phyloP scores from a whole-genome alignment of 2,329 filamentous ascomycete species.

The Macrophomina pseudophaseolina region DNA sequence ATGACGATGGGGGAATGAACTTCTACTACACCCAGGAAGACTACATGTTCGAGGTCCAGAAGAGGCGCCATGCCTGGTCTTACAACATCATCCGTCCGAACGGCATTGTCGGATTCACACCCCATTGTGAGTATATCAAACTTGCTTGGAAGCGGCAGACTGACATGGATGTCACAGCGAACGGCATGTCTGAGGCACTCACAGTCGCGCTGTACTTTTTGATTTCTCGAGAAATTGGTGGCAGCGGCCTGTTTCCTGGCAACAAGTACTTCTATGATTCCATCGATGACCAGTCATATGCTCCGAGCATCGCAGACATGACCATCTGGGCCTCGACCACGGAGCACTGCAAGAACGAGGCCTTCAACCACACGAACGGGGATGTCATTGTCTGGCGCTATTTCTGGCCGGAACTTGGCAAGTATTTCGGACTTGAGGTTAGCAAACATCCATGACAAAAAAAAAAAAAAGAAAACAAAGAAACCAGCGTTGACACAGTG shows the following conservation, averaged over 20 bases:
- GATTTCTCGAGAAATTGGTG: slow-evolving; percentile 42
- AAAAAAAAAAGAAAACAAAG: no score
- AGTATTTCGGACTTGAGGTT: not conserved
- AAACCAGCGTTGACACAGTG: no score
- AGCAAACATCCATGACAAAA: no score
- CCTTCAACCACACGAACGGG: slow-evolving; percentile 45
- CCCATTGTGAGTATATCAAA: not conserved
- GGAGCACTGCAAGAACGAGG: slow-evolving; percentile 41
- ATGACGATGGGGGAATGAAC: slow-evolving; percentile 3
- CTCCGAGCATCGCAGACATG: slow-evolving; percentile 44
- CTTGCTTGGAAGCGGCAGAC: not conserved
- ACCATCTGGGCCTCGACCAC: slow-evolving; percentile 45
- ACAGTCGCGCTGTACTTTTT: slow-evolving; percentile 50
- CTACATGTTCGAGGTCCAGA: slow-evolving; percentile 12
- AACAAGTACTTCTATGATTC: slow-evolving; percentile 41
- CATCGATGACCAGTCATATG: slow-evolving; percentile 43
- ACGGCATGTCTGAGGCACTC: slow-evolving; percentile 50
- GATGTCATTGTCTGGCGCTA: slow-evolving; percentile 18
- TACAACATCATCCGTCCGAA: slow-evolving; percentile 23
- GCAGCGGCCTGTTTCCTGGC: slow-evolving; percentile 44
- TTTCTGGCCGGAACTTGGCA: slow-evolving; percentile 5
- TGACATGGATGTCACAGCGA: slow-evolving; percentile 15
- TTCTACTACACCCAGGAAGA: slow-evolving; percentile 17
- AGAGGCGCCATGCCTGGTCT: not conserved
- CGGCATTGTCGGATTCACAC: slow-evolving; percentile 17